phyloP scores from a whole-genome alignment of 2,329 filamentous ascomycete genomes.

The Thelonectria discophora region DNA sequence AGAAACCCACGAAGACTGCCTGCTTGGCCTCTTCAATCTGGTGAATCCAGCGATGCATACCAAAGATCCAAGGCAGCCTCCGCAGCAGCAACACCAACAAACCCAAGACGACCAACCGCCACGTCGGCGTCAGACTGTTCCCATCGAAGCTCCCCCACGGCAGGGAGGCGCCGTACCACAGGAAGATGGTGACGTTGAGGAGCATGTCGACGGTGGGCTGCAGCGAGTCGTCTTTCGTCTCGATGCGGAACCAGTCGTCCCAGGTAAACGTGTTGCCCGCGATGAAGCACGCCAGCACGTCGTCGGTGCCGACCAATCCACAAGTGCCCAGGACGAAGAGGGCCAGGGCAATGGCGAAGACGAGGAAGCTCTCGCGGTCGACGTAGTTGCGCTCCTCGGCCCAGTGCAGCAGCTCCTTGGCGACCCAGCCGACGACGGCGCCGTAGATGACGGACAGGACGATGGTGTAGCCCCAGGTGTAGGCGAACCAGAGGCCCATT shows the following conservation, averaged over 20 bases:
- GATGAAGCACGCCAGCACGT: conserved; percentile 91
- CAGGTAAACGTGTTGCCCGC: conserved; percentile 91
- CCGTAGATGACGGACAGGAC: conserved; percentile 82
- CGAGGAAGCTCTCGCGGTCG: conserved; percentile 86
- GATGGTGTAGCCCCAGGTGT: conserved; percentile 87
- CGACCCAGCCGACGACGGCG: conserved; percentile 78
- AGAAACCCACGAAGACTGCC: conserved; percentile 89
- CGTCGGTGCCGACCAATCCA: conserved; percentile 86
- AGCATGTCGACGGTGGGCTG: conserved; percentile 96
- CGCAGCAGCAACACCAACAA: conserved; percentile 80
- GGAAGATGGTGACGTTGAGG: conserved; percentile 86
- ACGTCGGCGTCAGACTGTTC: conserved; percentile 76
- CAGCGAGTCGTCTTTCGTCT: conserved; percentile 89
- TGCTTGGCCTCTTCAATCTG: conserved; percentile 80
- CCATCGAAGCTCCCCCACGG: conserved; percentile 77
- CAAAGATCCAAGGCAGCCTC: conserved; percentile 79
- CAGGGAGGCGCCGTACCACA: conserved; percentile 89
- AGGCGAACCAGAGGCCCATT: conserved; percentile 83
- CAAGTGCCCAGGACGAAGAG: conserved; percentile 89
- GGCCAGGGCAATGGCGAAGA: conserved; percentile 85
- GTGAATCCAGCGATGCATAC: conserved; percentile 77
- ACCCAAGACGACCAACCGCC: conserved; percentile 76
- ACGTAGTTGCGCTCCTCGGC: conserved; percentile 84
- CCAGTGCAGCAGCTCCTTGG: conserved; percentile 84
- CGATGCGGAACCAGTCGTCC: conserved; percentile 93